Conservation (phyloP, 1,139 yeast genomes). For the Lodderomyces orthopsilosis region DNA sequence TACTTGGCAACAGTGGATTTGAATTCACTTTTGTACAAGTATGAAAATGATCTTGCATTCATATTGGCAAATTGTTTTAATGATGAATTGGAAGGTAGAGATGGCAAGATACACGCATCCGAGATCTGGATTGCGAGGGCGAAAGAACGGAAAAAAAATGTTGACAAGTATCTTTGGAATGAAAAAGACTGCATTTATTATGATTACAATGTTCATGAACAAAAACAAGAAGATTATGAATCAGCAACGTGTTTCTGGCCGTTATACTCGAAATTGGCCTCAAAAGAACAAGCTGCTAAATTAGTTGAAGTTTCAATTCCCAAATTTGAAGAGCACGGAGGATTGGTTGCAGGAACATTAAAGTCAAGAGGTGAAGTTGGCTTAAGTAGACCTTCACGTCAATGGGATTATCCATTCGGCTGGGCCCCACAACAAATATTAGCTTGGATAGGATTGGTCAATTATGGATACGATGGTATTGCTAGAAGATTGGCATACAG, state of each 20-base stretch:
- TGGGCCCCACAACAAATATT: constrained; percentile 99
- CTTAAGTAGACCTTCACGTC: constrained; percentile 76
- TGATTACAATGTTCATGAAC: constrained; percentile 71
- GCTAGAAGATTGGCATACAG: constrained; percentile 76
- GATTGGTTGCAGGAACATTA: constrained; percentile 83
- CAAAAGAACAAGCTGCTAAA: constrained; percentile 67
- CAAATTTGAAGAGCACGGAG: constrained; percentile 83
- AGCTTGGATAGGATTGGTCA: constrained; percentile 83
- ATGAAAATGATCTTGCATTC: constrained; percentile 79
- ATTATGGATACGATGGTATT: constrained; percentile 67
- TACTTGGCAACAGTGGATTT: constrained; percentile 88
- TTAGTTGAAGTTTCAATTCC: constrained; percentile 61
- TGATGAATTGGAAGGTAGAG: constrained; percentile 37
- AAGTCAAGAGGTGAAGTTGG: constrained; percentile 72
- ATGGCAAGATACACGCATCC: constrained; percentile 33
- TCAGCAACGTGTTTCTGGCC: constrained; percentile 94
- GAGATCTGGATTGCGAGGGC: constrained; percentile 63
- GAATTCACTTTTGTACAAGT: constrained; percentile 82
- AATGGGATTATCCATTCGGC: constrained; percentile 97
- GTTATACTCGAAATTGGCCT: constrained; percentile 77
- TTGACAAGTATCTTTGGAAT: constrained; percentile 81
- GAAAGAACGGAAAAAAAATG: constrained; percentile 47
- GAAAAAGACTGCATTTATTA: constrained; percentile 75
- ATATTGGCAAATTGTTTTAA: constrained; percentile 58
- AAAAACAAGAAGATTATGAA: constrained; percentile 64